Conservation (phyloP, 2,329 filamentous ascomycete species). For the Podosphaera aphanis region DNA sequence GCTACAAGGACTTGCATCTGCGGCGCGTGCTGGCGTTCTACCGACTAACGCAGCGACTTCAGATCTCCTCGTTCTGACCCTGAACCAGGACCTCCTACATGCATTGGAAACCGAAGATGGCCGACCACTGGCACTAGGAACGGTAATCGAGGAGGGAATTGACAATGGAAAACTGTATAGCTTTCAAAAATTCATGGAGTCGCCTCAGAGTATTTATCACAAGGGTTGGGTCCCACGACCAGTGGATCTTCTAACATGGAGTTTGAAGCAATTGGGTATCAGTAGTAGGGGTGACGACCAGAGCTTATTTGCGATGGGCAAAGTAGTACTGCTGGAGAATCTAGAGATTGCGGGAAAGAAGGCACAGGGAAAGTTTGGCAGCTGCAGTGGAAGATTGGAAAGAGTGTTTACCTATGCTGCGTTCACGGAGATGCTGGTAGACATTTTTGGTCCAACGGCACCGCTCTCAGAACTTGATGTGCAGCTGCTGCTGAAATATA, state of each 20-base stretch:
- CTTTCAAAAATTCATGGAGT: conserved; percentile 40
- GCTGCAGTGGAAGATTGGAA: conserved; percentile 29
- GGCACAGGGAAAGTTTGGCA: conserved; percentile 23
- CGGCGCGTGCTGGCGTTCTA: conserved; percentile 33
- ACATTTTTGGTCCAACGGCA: conserved; percentile 24
- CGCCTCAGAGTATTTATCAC: conserved; percentile 51
- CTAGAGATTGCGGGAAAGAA: conserved; percentile 33
- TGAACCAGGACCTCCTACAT: conserved; percentile 40
- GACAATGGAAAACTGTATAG: conserved; percentile 45
- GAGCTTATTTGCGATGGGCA: conserved; percentile 33
- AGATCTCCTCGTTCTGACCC: conserved; percentile 27
- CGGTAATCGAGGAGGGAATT: conserved; percentile 55
- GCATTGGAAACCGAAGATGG: conserved; percentile 61
- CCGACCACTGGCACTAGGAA: conserved; percentile 54
- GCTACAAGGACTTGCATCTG: conserved; percentile 49
- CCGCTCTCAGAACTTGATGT: conserved; percentile 39
- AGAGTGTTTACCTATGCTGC: conserved; percentile 42
- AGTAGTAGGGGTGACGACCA: conserved; percentile 16
- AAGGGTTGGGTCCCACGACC: conserved; percentile 43
- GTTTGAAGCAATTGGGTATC: conserved; percentile 44
- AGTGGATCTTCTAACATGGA: conserved; percentile 53
- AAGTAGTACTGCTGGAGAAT: conserved; percentile 42
- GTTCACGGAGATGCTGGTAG: conserved; percentile 35
- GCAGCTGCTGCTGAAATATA: conserved; percentile 43
- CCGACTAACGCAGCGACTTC: conserved; percentile 22